These are phyloP conservation scores for Mortierella sp. DNA, from an alignment of 371 early-diverging fungal species.

Conservation along the genomic window DNA sequence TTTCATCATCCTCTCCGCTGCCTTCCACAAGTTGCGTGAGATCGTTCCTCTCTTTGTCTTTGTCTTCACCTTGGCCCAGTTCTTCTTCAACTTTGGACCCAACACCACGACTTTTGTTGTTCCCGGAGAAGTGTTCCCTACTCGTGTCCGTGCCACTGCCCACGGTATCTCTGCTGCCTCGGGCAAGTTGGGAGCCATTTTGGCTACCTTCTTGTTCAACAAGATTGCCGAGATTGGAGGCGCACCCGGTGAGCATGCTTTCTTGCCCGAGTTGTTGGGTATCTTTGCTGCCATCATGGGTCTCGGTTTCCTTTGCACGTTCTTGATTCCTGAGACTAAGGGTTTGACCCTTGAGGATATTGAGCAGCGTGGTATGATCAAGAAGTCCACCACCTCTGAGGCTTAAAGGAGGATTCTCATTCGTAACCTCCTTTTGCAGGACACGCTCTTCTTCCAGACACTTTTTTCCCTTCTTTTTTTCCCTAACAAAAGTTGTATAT, in stretches of 20 bases:
- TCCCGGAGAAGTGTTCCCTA: conserved; percentile 93
- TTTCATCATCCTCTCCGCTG: conserved; percentile 72
- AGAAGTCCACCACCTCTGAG: background rate
- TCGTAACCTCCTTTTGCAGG: background rate
- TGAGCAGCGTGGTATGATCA: conserved; percentile 55
- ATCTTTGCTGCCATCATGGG: conserved; percentile 66
- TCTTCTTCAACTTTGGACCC: conserved; percentile 84
- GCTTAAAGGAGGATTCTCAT: background rate
- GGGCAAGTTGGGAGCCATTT: conserved; percentile 89
- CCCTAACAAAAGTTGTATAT: background rate
- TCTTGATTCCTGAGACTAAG: conserved; percentile 57
- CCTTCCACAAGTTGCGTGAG: conserved; percentile 62
- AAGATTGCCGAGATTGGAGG: conserved; percentile 51
- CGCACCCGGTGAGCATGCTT: conserved; percentile 63
- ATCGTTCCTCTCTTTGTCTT: conserved; percentile 74
- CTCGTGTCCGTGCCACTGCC: conserved; percentile 85
- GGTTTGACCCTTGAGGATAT: conserved; percentile 67
- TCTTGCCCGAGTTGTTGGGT: conserved; percentile 71
- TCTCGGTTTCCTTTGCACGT: conserved; percentile 46
- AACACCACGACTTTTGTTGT: conserved; percentile 92
- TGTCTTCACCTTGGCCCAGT: conserved; percentile 80
- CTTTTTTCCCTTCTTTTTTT: background rate
- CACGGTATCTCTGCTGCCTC: conserved; percentile 91
- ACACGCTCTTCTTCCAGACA: background rate
- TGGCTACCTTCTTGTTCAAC: conserved; percentile 54